Conservation (phyloP, 768 basidiomycete species). For the Boletus reticulatus region DNA sequence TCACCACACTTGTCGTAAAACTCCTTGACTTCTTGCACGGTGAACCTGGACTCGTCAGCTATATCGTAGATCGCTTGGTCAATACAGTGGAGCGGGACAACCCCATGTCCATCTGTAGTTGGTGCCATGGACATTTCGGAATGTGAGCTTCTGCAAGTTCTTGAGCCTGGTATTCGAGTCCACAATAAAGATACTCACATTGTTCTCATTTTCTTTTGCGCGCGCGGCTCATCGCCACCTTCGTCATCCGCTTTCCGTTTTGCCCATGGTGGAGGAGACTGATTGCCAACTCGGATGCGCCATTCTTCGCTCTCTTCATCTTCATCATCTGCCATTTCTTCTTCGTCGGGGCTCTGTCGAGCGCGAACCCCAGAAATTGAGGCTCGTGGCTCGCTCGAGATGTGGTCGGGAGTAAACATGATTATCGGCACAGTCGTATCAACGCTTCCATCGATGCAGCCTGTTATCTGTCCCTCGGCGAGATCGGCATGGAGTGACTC, state of each 20-base stretch:
- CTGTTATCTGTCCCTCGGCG: conserved; percentile 17
- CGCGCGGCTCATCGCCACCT: conserved; percentile 21
- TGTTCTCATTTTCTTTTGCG: conserved; percentile 43
- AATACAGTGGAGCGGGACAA: conserved; percentile 52
- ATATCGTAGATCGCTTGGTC: conserved; percentile 66
- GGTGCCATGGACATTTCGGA: conserved; percentile 3
- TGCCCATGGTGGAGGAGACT: conserved; percentile 66
- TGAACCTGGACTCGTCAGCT: conserved; percentile 68
- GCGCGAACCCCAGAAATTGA: conserved; percentile 21
- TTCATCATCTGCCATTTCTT: conserved; percentile 62
- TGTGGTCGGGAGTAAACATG: conserved; percentile 23
- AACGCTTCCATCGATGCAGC: conserved; percentile 6
- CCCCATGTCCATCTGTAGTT: neutral
- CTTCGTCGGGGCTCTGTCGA: conserved; percentile 52
- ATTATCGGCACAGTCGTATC: conserved; percentile 22
- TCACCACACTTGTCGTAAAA: conserved; percentile 75
- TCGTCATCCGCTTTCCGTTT: conserved; percentile 54
- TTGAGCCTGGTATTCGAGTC: neutral
- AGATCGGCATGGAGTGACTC: conserved; percentile 23
- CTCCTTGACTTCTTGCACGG: conserved; percentile 72
- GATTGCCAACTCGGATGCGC: conserved; percentile 61
- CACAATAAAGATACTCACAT: conserved; percentile 32
- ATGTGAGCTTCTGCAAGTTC: conserved; percentile 1
- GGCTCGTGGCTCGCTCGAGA: conserved; percentile 27
- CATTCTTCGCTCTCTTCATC: conserved; percentile 57